Evolutionary conservation across 2,329 filamentous ascomycete species (phyloP), one percentile per base, ranked within the genome.

Genomic region (Epicoccum nigrum): DNA sequence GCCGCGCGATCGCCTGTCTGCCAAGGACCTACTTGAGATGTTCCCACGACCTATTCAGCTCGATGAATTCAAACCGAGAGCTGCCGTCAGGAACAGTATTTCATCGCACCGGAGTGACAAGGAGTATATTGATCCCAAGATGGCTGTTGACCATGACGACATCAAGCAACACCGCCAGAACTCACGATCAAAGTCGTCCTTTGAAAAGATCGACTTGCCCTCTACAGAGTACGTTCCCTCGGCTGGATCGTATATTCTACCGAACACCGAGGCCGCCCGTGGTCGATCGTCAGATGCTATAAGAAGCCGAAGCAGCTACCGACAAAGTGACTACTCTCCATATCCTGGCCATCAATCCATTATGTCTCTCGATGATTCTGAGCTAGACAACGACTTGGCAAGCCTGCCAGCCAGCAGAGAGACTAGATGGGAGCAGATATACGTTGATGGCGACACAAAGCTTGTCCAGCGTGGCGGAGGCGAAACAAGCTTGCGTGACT

Each of bases 1-100:
- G 51, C 93, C 94, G 6, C 85, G 88, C 49, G 77, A 84, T 46
- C 84, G 94, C 42, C 77, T 85, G 9, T 86, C 90, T 42, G 93
- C 94, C 3, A 84, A 85, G 40, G 81, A 86, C 20, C 80, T 97
- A 12, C 77, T 96, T 8, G 43, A 49, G 13, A 60, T 51, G 28
- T 71, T 73, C 34, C 74, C 75, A 0, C 59, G 71, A 3, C 38
- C 54, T 9, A 15, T 45, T 8, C 17, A 52, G n/a, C 41, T 61
- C 4, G 48, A 47, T 8, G 51, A 56, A 9, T 43, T 57, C 3
- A 59, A 58, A 32, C 53, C 64, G 5, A 56, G 51, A 4, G 38
- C 55, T 1, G 57, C 52, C 7, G 55, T 64, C 13, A 64, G 67
- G 37, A 68, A 71, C 31, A 75, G 71, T 44, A 58, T 73, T 2